phyloP scores from a whole-genome alignment of 2,329 filamentous ascomycete species.

The Fusarium chuoi region DNA sequence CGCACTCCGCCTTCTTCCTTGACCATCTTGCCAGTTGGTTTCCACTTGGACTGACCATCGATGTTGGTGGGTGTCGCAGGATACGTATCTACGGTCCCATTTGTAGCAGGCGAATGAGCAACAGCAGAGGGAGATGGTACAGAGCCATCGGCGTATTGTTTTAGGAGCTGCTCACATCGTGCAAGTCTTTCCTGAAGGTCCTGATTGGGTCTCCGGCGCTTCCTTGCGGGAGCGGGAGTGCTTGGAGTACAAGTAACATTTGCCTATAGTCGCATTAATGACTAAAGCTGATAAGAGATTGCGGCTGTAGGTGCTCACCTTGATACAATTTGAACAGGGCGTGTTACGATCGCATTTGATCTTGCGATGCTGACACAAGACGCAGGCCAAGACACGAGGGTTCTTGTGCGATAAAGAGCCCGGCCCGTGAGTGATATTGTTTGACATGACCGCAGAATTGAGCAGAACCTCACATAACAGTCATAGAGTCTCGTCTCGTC shows the following conservation, averaged over 20 bases:
- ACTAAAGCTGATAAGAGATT: background rate
- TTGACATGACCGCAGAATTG: slow-evolving; percentile 47
- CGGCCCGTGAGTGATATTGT: slow-evolving; percentile 40
- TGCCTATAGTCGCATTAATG: slow-evolving; percentile 52
- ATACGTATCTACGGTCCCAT: slow-evolving; percentile 41
- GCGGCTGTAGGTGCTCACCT: slow-evolving; percentile 54
- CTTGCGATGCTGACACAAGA: slow-evolving; percentile 69
- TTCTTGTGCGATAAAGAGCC: slow-evolving; percentile 49
- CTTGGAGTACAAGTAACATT: slow-evolving; percentile 69
- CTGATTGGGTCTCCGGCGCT: slow-evolving; percentile 68
- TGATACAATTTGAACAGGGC: slow-evolving; percentile 69
- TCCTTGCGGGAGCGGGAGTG: slow-evolving; percentile 68
- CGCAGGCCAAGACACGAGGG: slow-evolving; percentile 62
- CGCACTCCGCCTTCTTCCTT: slow-evolving; percentile 64
- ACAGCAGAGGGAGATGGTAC: slow-evolving; percentile 40
- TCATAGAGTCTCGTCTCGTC: background rate
- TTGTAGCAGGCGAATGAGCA: slow-evolving; percentile 31
- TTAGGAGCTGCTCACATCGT: slow-evolving; percentile 67
- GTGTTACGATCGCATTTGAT: slow-evolving; percentile 70
- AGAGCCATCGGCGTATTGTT: slow-evolving; percentile 62
- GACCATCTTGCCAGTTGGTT: slow-evolving; percentile 63
- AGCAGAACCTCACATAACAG: slow-evolving; percentile 47
- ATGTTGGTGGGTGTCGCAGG: slow-evolving; percentile 43
- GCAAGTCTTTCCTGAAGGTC: slow-evolving; percentile 70
- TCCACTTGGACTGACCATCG: slow-evolving; percentile 52